A percentile compares a stretch with the other conserved stretches of the same genome.
phyloP scores from a whole-genome alignment of 2,329 filamentous ascomycete species.

The Cryphonectria naterciae region DNA sequence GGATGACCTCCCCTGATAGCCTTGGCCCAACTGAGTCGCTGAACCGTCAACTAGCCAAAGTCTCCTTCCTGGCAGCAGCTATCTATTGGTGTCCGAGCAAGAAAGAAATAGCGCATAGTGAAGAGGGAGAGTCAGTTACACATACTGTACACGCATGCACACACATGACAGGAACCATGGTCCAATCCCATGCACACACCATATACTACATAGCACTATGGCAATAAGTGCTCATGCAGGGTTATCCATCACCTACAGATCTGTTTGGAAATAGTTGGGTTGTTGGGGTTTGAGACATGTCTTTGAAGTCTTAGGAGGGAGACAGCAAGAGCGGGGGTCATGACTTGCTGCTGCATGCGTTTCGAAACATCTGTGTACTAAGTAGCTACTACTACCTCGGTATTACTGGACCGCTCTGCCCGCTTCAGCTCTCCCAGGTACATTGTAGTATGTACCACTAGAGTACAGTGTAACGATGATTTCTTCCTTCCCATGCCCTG shows the following conservation, averaged over 20 bases:
- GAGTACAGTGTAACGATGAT: not conserved
- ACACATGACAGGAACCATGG: not conserved
- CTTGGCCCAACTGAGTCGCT: not conserved
- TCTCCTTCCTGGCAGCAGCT: not conserved
- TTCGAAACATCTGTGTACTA: not conserved
- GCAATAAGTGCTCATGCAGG: not conserved
- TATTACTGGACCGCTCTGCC: not conserved
- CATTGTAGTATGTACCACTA: not conserved
- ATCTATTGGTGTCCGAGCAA: not conserved
- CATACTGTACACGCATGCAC: not conserved
- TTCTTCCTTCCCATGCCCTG: not conserved
- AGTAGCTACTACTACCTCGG: not conserved
- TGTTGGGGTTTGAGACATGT: not conserved
- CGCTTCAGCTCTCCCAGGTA: not conserved
- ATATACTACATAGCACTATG: not conserved
- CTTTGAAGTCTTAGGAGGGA: not conserved
- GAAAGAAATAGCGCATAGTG: not conserved
- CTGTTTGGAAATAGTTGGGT: not conserved
- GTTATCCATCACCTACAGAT: not conserved
- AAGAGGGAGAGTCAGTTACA: not conserved
- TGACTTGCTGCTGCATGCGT: not conserved
- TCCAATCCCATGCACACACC: not conserved
- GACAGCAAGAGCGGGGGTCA: not conserved
- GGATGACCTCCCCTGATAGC: not conserved
- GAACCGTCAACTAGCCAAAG: not conserved